Conservation (phyloP, 768 basidiomycete species). For the Lentinula sp. region DNA sequence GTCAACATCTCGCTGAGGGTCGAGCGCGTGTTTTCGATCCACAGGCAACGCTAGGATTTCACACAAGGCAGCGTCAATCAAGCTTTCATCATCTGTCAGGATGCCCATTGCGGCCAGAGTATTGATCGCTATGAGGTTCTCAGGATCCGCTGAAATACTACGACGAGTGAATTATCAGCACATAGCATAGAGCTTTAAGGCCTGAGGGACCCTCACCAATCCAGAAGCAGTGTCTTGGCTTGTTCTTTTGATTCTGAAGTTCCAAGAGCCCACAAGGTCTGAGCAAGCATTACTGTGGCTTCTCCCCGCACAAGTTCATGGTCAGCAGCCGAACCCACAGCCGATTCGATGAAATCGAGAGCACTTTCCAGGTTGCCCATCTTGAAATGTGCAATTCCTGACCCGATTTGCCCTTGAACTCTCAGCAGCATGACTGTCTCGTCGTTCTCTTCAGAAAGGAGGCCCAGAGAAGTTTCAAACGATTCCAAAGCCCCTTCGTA, state of each 20-base stretch:
- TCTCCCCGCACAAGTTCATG: constrained; percentile 53
- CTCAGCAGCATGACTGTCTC: constrained; percentile 35
- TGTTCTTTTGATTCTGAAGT: constrained; percentile 70
- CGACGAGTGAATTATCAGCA: not conserved
- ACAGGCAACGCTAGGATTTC: constrained; percentile 70
- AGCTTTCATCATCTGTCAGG: constrained; percentile 65
- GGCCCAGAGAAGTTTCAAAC: constrained; percentile 65
- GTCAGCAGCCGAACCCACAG: constrained; percentile 48
- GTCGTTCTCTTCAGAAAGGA: constrained; percentile 49
- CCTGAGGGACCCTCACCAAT: constrained; percentile 51
- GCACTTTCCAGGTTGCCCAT: constrained; percentile 57
- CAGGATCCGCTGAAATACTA: constrained; percentile 74
- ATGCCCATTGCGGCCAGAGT: constrained; percentile 88
- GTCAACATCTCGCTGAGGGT: constrained; percentile 64
- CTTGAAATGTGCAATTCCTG: constrained; percentile 68
- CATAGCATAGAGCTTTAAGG: not conserved
- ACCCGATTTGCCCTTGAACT: constrained; percentile 62
- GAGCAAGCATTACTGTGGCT: constrained; percentile 71
- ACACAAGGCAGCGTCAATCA: constrained; percentile 82
- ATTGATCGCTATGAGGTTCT: constrained; percentile 77
- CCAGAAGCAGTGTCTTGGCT: constrained; percentile 73
- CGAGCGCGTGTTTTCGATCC: constrained; percentile 58
- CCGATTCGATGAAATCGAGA: constrained; percentile 60
- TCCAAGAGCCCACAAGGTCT: constrained; percentile 79
- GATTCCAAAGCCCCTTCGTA: constrained; percentile 59